Conservation (phyloP, 2,329 filamentous ascomycete genomes). For the Lachnellula cervina region DNA sequence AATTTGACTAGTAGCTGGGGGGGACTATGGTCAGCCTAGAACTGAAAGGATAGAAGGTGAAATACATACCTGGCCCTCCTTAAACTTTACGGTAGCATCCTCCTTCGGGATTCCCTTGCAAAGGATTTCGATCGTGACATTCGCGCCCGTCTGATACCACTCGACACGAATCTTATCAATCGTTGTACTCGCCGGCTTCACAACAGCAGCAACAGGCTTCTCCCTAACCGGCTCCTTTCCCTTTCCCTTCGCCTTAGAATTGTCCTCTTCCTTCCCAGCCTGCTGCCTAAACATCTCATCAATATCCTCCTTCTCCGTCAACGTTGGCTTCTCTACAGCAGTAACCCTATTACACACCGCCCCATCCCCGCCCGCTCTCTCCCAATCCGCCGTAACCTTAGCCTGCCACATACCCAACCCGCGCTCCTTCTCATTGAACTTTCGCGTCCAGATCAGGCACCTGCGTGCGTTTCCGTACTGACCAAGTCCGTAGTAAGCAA, state of each 20-base stretch:
- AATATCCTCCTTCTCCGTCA: conserved; percentile 9
- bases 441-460: conserved; percentile 57
- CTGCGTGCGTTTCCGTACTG: conserved; percentile 71
- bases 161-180: conserved; percentile 60
- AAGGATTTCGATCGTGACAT: conserved; percentile 59
- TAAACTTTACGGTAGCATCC: conserved; percentile 43
- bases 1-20: conserved; percentile 52
- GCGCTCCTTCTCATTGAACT: conserved; percentile 48
- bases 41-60: conserved; percentile 5
- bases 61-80: conserved; percentile 19
- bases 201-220: conserved; percentile 30
- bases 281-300: not conserved
- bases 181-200: conserved; percentile 14
- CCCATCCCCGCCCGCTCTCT: conserved; percentile 40
- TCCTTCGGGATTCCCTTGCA: conserved; percentile 60
- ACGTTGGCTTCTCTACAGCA: conserved; percentile 48
- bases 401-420: conserved; percentile 52
- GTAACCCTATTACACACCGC: conserved; percentile 42
- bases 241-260: conserved; percentile 6
- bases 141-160: conserved; percentile 62
- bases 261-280: not conserved
- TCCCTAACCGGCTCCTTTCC: not conserved
- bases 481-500: conserved; percentile 65
- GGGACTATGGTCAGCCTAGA: conserved; percentile 15
- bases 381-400: conserved; percentile 50